Evolutionary conservation across 352 stramenopile species (phyloP), one percentile per base, ranked within the genome.

Genomic region (Stramenopiles sp.): DNA sequence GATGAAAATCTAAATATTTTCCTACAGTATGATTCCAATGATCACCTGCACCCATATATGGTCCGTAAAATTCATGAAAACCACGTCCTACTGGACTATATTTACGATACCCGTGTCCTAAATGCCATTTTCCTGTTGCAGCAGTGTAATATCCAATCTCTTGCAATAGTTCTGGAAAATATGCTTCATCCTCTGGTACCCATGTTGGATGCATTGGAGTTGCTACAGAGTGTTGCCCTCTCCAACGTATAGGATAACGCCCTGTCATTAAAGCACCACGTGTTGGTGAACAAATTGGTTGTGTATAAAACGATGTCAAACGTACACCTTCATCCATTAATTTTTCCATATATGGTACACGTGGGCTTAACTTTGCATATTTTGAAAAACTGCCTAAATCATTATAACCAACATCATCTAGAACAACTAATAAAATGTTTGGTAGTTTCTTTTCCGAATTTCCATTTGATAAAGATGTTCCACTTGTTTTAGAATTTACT

Each of bases 81-180:
- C 83, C 83, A 30, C 83, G 31, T 20, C 82, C 80, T 30, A 63
- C 43, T 23, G 83, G 83, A 29, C 79, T 86, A 78, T 86, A 83
- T 7, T 73, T 76, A 0, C 77, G 63, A 6, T 82, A 83, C 1
- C 82, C 83, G 80, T 85, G 84, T 4, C 83, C 83, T 0, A 83
- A 80, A 43, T 86, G 81, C 83, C 81, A 85, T 69, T 86, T 86
- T 27, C 83, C 83, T 31, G 83, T 78, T 23, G 79, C 76, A 65
- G 80, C 43, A 20, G 83, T 86, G 23, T 20, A 6, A 80, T 85
- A 84, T 6, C 81, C 79, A 6, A 1, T 74, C 0, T 30, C 53
- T 23, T 63, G n/a, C 1, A 86, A 73, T 63, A 73, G 30, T 23
- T 83, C 83, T 27, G 79, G 81, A 13, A 84, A 73, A n/a, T 29